Base-by-base conservation (phyloP, 805 yeast species). In the Dipodascus albidus region DNA sequence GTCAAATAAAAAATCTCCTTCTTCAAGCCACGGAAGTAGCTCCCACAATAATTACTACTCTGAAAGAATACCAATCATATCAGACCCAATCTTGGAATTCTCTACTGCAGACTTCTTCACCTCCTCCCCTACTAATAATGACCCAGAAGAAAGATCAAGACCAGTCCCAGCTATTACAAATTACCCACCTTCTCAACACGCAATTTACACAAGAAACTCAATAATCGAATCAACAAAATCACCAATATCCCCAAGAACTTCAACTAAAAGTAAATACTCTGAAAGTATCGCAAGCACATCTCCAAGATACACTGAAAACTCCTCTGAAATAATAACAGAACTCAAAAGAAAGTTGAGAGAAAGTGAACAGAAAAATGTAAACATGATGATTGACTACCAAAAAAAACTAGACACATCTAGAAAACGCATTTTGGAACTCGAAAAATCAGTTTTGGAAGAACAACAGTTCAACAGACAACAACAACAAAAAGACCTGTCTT, bases 381-480 rank as follows among this genome's bases (percentile, higher is more conserved):
- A 41, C n/a, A 24, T 53, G 27, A 49, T 59, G 50, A 33, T 59
- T 19, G 60, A 60, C 19, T 58, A 59, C 52, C 58, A 58, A 48
- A 55, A 58, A 35, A 59, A 57, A 50, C 54, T 60, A 17, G 64
- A 60, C 50, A 42, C 31, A 2, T 62, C 60, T 52, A 55, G 62
- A 20, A 51, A 54, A 21, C 51, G 54, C 24, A 54, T 49, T 4
- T 14, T 54, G 35, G 58, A 57, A 38, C 54, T 60, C 42, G 58
- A 59, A 42, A 53, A 55, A 38, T 50, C 52, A 48, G 24, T 58
- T 9, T 55, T 51, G 17, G 49, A 49, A 23, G 48, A 57, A 50
- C 20, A 38, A 31, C 48, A 48, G 14, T n/a, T 42, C 23, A 51
- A 52, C 19, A 27, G 50, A 21, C 35, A 48, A 23, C 23, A 20